Evolutionary conservation across 202 grass and related monocot genomes (phyloP), one percentile per base, ranked within the genome.

Genomic region (Zizania palustris): DNA sequence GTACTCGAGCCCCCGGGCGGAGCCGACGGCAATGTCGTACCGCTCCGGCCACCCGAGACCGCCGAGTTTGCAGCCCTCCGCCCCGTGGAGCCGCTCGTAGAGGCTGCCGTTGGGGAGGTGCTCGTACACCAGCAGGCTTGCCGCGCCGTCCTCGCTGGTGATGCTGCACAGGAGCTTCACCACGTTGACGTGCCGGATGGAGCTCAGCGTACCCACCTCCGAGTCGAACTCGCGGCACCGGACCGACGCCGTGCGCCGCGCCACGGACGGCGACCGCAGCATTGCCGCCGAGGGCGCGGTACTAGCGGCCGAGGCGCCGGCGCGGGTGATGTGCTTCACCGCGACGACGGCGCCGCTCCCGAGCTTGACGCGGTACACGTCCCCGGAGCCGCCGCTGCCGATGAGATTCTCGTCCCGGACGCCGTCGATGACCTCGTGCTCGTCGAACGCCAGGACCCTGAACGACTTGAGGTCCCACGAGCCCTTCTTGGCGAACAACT

Each of bases 71-170:
- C 48, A 28, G 0, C n/a, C 63, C n/a, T 39, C 69, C 3, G 66
- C 10, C 6, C 80, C 83, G 67, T 97, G 93, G 1, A 97, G 88
- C 4, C 85, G 48, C 0, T 91, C 86, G 70, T 83, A 83, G 0
- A 93, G 84, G 88, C 88, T 97, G n/a, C 93, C 93, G 44, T 97
- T 97, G 2, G 93, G 93, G 12, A 97, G 90, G 81, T 93, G 77
- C 88, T 97, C 93, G 77, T 93, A 97, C 21, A 97, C 93, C 45
- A 97, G 88, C 65, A 97, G 75, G 74, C 84, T 93, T 7, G 90
- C 85, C 18, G 73, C 87, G 40, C 85, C 85, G 46, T 88, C 91
- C 3, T 66, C 60, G 73, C 90, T 89, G 9, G 90, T 93, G 70
- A 97, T 87, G 88, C 93, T 91, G 78, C 93, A 93, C 42, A 91